Base-by-base conservation (phyloP, 2,329 filamentous ascomycete genomes). In the Talaromyces sp. region DNA sequence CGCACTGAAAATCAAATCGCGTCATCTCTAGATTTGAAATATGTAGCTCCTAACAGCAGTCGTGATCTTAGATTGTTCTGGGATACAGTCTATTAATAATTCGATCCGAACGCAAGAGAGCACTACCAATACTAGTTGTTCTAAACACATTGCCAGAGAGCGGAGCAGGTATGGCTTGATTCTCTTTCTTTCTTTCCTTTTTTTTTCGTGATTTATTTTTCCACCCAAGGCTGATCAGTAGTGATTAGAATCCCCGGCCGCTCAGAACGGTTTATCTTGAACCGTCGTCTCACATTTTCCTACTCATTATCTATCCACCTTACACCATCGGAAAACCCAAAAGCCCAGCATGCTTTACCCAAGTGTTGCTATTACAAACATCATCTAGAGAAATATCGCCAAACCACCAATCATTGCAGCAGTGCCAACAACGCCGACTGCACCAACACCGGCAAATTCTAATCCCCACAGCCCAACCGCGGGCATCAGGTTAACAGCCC, bases 321-420 rank as follows among this genome's bases (percentile, higher is more conserved):
- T 47, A 1, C 18, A 23, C 44, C 10, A 47, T 47, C 44, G 23
- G 27, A 23, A 47, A 47, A 47, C 3, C 44, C 44, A 12, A 18
- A 10, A 5, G 1, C 12, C n/a, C 12, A 23, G 7, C 12, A 28
- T 28, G 18, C n/a, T 12, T 51, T 28, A 28, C 9, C 44, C 18
- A 27, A 51, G 27, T 12, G 12, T 51, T 9, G 12, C 16, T 23
- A 23, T 51, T 23, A 10, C 44, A 51, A 31, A 53, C 10, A 30
- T 16, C 27, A 30, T 12, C 31, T 12, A 53, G 18, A 62, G 40
- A 18, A 44, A 4, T 23, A 59, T 28, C 9, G 61, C 61, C 23
- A 62, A 34, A 18, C 44, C 52, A 44, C 61, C 57, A 57, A 62
- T 55, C n/a, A 47, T 30, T 4, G 31, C 61, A 14, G 31, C 52